A percentile compares a stretch with the other conserved stretches of the same genome.
Evolutionary conservation across 306 rosid genomes (phyloP).

Genomic region (Spatholobus suberectus): DNA sequence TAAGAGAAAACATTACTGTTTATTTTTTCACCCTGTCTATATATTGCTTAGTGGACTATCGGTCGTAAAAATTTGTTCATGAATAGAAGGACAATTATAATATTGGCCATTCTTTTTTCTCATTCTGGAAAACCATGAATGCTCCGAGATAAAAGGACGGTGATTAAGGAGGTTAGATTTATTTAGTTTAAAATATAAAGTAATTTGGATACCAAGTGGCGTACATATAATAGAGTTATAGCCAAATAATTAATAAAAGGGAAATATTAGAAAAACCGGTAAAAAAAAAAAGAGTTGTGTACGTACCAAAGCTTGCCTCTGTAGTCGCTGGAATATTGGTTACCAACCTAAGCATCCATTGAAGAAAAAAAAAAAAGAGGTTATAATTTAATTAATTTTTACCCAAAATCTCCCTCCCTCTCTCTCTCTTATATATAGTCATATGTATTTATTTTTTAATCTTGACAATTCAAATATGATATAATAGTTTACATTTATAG

Average conservation of each 20-base stretch:
- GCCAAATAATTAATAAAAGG: background rate
- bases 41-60: too few species aligned
- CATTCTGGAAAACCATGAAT: background rate
- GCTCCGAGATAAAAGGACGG: background rate
- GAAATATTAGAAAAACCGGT: background rate
- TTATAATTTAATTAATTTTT: too few species aligned
- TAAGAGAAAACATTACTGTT: too few species aligned
- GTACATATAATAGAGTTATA: background rate
- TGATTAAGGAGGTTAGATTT: background rate
- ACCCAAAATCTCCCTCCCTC: too few species aligned
- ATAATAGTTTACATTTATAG: too few species aligned
- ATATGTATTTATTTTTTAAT: too few species aligned
- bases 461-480: too few species aligned
- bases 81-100: too few species aligned
- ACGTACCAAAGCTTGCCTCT: slow-evolving; percentile 66
- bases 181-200: background rate
- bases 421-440: too few species aligned
- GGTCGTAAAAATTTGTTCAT: background rate
- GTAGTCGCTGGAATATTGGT: slow-evolving; percentile 89
- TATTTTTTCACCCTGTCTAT: too few species aligned
- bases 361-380: background rate
- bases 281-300: background rate
- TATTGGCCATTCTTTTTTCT: background rate
- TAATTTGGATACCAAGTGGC: background rate
- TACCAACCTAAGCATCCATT: slow-evolving; percentile 69